These are phyloP conservation scores for Aurantiochytrium sp. DNA, from an alignment of 108 stramenopile genomes.

Conservation along the genomic window DNA sequence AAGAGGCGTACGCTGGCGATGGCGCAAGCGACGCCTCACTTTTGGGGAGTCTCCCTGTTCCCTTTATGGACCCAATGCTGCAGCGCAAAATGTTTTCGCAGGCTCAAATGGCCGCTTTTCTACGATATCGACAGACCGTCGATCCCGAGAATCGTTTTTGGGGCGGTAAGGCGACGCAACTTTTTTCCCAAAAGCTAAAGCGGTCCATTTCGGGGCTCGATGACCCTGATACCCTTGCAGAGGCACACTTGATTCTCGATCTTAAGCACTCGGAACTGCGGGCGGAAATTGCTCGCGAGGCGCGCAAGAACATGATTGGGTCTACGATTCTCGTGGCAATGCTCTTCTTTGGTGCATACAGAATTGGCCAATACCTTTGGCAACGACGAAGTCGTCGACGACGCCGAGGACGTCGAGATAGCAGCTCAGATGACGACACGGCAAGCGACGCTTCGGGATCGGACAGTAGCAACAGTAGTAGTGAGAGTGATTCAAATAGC, in stretches of 20 bases:
- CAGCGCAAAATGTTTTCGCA: background rate
- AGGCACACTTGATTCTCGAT: background rate
- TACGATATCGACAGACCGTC: background rate
- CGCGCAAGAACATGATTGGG: background rate
- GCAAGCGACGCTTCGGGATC: too few species aligned
- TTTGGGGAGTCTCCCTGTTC: background rate
- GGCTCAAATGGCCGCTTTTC: background rate
- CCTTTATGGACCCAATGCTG: background rate
- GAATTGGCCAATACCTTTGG: background rate
- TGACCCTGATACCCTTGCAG: background rate
- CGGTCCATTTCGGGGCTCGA: background rate
- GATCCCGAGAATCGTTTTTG: constrained; percentile 6
- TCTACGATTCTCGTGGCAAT: background rate
- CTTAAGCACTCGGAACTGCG: background rate
- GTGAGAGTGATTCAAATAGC: too few species aligned
- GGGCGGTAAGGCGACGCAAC: background rate
- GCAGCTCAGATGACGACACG: too few species aligned
- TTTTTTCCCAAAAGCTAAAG: background rate
- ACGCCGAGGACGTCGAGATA: too few species aligned
- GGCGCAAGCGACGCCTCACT: background rate
- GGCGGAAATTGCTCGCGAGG: background rate
- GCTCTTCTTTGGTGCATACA: background rate
- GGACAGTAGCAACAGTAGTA: too few species aligned
- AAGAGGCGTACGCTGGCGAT: background rate
- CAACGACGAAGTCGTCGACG: too few species aligned